Conservation (phyloP, 805 yeast genomes). For the Priceomyces haplophilus region DNA sequence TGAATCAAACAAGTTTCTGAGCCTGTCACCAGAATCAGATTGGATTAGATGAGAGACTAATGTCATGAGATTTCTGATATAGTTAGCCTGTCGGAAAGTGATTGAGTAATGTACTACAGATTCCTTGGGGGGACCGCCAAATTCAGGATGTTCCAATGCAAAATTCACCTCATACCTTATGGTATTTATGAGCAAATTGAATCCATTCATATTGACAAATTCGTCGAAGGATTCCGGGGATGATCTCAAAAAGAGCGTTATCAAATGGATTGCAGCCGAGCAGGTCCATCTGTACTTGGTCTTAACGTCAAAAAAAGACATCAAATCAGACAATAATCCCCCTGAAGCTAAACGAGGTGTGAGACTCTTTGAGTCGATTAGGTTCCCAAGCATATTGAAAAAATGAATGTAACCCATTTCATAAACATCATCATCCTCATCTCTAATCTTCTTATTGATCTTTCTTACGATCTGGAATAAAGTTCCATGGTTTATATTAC, state of each 20-base stretch:
- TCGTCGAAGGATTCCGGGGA: constrained; percentile 53
- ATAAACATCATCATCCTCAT: constrained; percentile 28
- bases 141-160: constrained; percentile 57
- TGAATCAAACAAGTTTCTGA: constrained; percentile 83
- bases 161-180: constrained; percentile 62
- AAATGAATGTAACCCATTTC: constrained; percentile 49
- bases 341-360: constrained; percentile 64
- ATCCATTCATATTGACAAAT: constrained; percentile 67
- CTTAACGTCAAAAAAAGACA: constrained; percentile 55
- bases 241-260: constrained; percentile 45
- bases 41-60: constrained; percentile 62
- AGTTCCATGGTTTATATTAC: constrained; percentile 82
- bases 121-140: constrained; percentile 53
- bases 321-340: constrained; percentile 65
- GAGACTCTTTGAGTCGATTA: constrained; percentile 55
- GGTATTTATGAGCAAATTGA: constrained; percentile 55
- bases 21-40: constrained; percentile 77
- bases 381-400: constrained; percentile 60
- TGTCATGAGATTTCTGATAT: constrained; percentile 50
- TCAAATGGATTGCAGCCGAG: constrained; percentile 60
- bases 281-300: constrained; percentile 54
- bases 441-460: constrained; percentile 50
- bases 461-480: constrained; percentile 68
- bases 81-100: constrained; percentile 57
- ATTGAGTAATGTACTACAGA: constrained; percentile 50